These are phyloP conservation scores for Pelargonium fulgidum DNA, from an alignment of 441 rosid genomes.

Conservation along the genomic window DNA sequence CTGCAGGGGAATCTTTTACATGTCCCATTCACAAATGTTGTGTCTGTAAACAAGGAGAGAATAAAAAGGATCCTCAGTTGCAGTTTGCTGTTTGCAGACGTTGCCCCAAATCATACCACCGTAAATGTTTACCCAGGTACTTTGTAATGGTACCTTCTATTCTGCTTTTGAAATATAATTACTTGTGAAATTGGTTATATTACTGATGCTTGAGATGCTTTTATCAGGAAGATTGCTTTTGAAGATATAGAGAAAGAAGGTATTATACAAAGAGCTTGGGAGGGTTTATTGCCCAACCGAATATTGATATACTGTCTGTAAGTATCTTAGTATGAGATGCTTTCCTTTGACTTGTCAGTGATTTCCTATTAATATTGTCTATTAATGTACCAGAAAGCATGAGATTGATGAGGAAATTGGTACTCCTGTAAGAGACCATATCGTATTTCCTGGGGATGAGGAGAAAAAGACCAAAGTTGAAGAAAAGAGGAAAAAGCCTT, in stretches of 20 bases:
- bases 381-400: conserved; percentile 52
- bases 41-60: conserved; percentile 65
- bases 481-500: conserved; percentile 30
- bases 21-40: conserved; percentile 84
- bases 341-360: conserved; percentile 12
- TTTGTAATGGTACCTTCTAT: not conserved
- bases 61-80: conserved; percentile 45
- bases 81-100: conserved; percentile 94
- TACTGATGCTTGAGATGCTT: conserved; percentile 9
- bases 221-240: conserved; percentile 44
- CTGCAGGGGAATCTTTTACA: conserved; percentile 54
- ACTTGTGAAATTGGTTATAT: not conserved
- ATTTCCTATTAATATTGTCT: conserved; percentile 19
- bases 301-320: conserved; percentile 83
- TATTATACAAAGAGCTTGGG: conserved; percentile 68
- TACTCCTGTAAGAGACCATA: conserved; percentile 76
- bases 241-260: conserved; percentile 43
- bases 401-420: conserved; percentile 51
- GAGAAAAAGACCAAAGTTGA: conserved; percentile 26
- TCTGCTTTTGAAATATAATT: not conserved
- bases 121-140: conserved; percentile 89
- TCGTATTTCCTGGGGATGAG: conserved; percentile 53
- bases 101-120: conserved; percentile 83
- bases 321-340: conserved; percentile 24
- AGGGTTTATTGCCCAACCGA: conserved; percentile 57